phyloP scores from a whole-genome alignment of 1,284 basidiomycete genomes.

The Fistulinella cinereoalba region DNA sequence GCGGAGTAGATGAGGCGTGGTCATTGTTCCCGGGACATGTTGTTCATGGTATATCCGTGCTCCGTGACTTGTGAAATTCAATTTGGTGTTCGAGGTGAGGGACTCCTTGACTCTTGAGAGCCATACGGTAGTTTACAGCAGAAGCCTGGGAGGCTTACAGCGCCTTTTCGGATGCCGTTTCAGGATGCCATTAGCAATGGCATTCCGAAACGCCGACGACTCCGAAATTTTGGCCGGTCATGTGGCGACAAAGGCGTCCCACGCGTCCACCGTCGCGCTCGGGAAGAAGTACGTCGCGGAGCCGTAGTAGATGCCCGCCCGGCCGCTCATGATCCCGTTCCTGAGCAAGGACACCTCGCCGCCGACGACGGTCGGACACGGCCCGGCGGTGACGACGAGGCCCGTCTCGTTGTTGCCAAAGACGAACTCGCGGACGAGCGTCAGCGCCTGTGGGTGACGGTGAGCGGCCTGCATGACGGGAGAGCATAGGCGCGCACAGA shows the following conservation, averaged over 20 bases:
- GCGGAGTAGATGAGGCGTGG: too few species aligned
- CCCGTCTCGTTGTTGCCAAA: slow-evolving; percentile 54
- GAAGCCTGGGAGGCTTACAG: too few species aligned
- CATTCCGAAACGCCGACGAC: too few species aligned
- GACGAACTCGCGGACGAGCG: slow-evolving; percentile 58
- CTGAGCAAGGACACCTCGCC: slow-evolving; percentile 48
- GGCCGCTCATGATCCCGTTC: slow-evolving; percentile 47
- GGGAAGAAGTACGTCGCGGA: slow-evolving; percentile 51
- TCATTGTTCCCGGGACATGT: too few species aligned
- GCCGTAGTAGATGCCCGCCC: slow-evolving; percentile 53
- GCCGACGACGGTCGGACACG: slow-evolving; percentile 44
- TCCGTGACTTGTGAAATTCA: too few species aligned
- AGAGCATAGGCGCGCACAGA: slow-evolving; percentile 40
- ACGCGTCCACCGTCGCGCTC: slow-evolving; percentile 52
- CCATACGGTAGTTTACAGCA: too few species aligned
- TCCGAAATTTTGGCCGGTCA: too few species aligned
- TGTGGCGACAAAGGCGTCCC: slow-evolving; percentile 45
- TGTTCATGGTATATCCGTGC: too few species aligned
- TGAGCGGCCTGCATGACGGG: background rate
- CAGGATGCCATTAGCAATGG: too few species aligned
- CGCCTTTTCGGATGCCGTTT: too few species aligned
- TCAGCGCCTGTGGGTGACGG: slow-evolving; percentile 42
- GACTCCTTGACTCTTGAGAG: too few species aligned
- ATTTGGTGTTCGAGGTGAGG: too few species aligned
- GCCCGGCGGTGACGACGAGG: slow-evolving; percentile 36